Conservation (phyloP, 139 green algal genomes). For the Ettlia oleoabundans region DNA sequence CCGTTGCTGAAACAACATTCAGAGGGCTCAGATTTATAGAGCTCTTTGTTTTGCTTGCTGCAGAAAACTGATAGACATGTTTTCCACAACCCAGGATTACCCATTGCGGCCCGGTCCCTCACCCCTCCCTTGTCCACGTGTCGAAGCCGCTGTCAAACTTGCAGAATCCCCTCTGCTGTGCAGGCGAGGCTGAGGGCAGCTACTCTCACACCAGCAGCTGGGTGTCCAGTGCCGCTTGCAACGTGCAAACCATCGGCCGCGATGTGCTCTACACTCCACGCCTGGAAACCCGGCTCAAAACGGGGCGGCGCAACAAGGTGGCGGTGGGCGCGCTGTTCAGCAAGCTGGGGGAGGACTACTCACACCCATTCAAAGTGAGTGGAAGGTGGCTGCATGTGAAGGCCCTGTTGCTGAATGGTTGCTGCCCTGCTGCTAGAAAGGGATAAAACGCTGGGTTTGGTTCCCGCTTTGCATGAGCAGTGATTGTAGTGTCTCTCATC, state of each 20-base stretch:
- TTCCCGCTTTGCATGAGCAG: too few species aligned
- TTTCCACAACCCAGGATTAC: too few species aligned
- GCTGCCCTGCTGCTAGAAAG: too few species aligned
- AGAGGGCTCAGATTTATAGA: too few species aligned
- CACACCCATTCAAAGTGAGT: constrained; percentile 53
- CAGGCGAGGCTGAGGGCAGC: constrained; percentile 64
- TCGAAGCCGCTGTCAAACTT: too few species aligned
- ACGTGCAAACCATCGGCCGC: constrained; percentile 69
- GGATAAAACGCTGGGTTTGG: too few species aligned
- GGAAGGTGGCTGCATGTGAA: not conserved
- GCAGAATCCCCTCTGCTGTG: not conserved
- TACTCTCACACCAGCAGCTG: constrained; percentile 55
- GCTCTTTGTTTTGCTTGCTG: too few species aligned
- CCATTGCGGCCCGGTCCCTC: not conserved
- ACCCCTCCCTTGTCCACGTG: not conserved
- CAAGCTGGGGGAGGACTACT: constrained; percentile 59
- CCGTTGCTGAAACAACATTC: too few species aligned
- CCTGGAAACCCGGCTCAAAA: constrained; percentile 67
- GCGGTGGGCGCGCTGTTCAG: constrained; percentile 44
- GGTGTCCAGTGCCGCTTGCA: constrained; percentile 63
- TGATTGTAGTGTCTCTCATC: too few species aligned
- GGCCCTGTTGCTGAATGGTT: not conserved
- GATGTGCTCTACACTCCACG: constrained; percentile 76
- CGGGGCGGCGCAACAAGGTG: constrained; percentile 46
- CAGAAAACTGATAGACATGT: too few species aligned